Base-by-base conservation (phyloP, 1,284 basidiomycete species). In the Wolfiporia cocos region DNA sequence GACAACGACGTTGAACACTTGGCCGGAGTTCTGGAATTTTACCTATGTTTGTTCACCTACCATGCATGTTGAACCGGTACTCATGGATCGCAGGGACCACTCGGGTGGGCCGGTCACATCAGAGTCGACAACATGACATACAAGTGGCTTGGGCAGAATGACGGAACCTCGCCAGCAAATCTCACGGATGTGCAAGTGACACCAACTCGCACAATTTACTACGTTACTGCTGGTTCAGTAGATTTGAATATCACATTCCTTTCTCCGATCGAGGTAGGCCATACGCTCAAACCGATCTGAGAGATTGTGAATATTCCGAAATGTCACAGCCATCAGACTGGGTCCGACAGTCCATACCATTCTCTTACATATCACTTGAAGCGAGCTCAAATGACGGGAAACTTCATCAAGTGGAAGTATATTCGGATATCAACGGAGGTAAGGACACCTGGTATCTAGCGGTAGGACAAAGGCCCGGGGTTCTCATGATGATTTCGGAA, bases 261-360 rank as follows among this genome's bases (percentile, higher is more conserved):
- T 21, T 40, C 34, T 7, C 47, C 47, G 4, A 45, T 48, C 17
- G 47, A 48, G 41, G 41, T 50, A 17, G 43, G 48, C 1, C 28
- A 29, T n/a, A n/a, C n/a, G n/a, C n/a, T n/a, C n/a, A n/a, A n/a
- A n/a, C n/a, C n/a, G n/a, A n/a, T n/a, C n/a, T n/a, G n/a, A n/a
- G n/a, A n/a, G n/a, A n/a, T n/a, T 29, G 28, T 9, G 48, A 10
- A 43, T 5, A 3, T 12, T 17, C 10, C 7, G 9, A 29, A n/a
- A n/a, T 21, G 28, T 11, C 23, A n/a, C 23, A 63, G 51, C 53
- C 59, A 2, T 46, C 46, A 17, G 58, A 66, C 51, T 45, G 54
- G 34, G 50, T 58, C 34, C 49, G 49, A 19, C 56, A 64, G 47
- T 63, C 59, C 18, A 46, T 62, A 15, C 57, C 60, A 22, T 58